Percentiles rank a stretch among this genome's conserved stretches.
Conservation (phyloP, 1,284 basidiomycete genomes). For the Rhizoctonia solani region DNA sequence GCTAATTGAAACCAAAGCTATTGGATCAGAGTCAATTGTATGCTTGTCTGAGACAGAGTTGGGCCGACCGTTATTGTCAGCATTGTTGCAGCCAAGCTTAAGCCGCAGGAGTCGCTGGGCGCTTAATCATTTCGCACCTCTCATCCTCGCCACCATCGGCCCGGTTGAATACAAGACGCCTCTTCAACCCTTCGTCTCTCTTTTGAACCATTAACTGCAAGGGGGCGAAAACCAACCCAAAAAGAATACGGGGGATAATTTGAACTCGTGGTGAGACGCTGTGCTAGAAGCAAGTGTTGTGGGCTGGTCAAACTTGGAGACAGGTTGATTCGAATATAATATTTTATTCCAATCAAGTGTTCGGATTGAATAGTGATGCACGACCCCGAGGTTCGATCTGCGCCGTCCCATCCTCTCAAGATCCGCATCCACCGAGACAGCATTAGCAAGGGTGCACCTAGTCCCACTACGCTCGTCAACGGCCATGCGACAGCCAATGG, state of each 20-base stretch:
- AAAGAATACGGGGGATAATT: not conserved
- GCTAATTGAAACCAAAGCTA: too few species aligned
- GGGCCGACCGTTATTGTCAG: not conserved
- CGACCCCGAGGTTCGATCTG: conserved; percentile 25
- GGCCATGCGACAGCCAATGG: not conserved
- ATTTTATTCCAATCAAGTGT: too few species aligned
- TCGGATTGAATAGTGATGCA: conserved; percentile 14
- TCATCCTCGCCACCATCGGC: not conserved
- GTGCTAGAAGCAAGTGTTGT: too few species aligned
- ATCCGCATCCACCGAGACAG: conserved; percentile 30
- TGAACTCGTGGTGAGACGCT: too few species aligned
- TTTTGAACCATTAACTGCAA: not conserved
- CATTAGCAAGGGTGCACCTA: conserved; percentile 2
- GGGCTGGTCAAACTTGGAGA: too few species aligned
- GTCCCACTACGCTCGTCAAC: not conserved
- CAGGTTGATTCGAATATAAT: too few species aligned
- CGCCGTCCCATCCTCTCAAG: conserved; percentile 17
- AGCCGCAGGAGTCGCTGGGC: not conserved
- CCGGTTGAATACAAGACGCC: too few species aligned
- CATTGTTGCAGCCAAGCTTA: not conserved
- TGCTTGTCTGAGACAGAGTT: too few species aligned
- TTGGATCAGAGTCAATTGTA: too few species aligned
- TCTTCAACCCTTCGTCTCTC: not conserved
- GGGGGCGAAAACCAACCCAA: not conserved
- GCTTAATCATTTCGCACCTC: not conserved